Conservation (phyloP, 163 green algal genomes). For the Scenedesmus sp. region DNA sequence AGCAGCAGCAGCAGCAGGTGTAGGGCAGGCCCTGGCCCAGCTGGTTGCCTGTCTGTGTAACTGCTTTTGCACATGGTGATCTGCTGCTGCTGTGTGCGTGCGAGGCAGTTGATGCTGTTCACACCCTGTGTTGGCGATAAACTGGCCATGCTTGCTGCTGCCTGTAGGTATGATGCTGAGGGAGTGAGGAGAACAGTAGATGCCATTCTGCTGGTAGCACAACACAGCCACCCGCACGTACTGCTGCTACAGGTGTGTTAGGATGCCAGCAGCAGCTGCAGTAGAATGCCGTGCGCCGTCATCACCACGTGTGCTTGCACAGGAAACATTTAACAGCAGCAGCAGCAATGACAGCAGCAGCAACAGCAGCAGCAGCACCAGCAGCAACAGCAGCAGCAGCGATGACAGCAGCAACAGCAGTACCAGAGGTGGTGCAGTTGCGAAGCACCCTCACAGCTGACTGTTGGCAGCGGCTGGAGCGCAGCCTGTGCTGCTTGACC, state of each 20-base stretch:
- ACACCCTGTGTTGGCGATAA: not conserved
- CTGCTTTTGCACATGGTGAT: too few relatives aligned
- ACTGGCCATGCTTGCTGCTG: not conserved
- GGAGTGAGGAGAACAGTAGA: constrained; percentile 89
- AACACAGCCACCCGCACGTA: constrained; percentile 95
- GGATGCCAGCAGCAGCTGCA: not conserved
- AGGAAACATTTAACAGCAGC: not conserved
- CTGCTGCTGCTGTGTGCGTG: not conserved
- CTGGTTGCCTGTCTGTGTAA: too few relatives aligned
- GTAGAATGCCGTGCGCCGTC: not conserved
- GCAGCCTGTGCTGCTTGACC: too few relatives aligned
- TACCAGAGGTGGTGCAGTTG: too few relatives aligned
- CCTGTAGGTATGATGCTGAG: constrained; percentile 76
- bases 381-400: not conserved
- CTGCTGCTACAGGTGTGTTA: constrained; percentile 86
- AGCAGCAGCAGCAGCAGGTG: not conserved
- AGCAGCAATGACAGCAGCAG: not conserved
- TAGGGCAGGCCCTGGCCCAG: too few relatives aligned
- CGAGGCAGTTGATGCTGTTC: not conserved
- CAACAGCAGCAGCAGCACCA: not conserved
- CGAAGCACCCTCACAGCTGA: too few relatives aligned
- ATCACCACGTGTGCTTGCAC: not conserved
- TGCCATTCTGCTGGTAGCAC: constrained; percentile 87
- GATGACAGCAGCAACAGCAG: not conserved
- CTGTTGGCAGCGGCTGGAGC: not conserved